Evolutionary conservation across 1,284 basidiomycete genomes (phyloP).

Genomic region (Ceraceosorus bombacis): DNA sequence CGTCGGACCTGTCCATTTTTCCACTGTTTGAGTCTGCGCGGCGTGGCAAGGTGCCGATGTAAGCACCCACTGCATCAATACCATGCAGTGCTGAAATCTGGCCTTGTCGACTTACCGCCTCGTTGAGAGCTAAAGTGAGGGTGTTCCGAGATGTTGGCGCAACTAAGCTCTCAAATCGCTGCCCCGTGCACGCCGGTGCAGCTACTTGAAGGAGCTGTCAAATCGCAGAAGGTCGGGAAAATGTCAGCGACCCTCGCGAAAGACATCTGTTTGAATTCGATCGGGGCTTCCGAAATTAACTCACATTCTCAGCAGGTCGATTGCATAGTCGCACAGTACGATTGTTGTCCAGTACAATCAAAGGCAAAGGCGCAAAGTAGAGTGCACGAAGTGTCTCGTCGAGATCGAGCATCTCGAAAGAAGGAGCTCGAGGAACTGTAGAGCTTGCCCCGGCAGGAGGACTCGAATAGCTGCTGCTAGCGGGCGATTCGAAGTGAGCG

Average conservation of each 20-base stretch:
- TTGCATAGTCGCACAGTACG: conserved; percentile 40
- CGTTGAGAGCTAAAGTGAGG: conserved; percentile 26
- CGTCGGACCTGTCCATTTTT: conserved; percentile 25
- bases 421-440: no score
- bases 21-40: neutral
- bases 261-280: neutral
- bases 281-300: neutral
- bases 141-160: conserved; percentile 12
- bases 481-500: no score
- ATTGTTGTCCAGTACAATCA: conserved; percentile 36
- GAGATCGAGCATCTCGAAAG: conserved; percentile 35
- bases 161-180: conserved; percentile 30
- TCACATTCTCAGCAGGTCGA: conserved; percentile 29
- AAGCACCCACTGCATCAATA: no score
- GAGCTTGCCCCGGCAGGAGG: no score
- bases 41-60: no score
- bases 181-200: conserved; percentile 19
- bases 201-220: conserved; percentile 5
- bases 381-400: conserved; percentile 41
- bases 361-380: conserved; percentile 42
- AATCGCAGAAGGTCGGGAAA: no score
- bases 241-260: neutral
- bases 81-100: no score
- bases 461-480: no score
- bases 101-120: conserved; percentile 11